Percentiles rank a stretch among this genome's conserved stretches.
These are phyloP conservation scores for Rhytidhysteron rufulum DNA, from an alignment of 2,329 filamentous ascomycete genomes.

Conservation along the genomic window DNA sequence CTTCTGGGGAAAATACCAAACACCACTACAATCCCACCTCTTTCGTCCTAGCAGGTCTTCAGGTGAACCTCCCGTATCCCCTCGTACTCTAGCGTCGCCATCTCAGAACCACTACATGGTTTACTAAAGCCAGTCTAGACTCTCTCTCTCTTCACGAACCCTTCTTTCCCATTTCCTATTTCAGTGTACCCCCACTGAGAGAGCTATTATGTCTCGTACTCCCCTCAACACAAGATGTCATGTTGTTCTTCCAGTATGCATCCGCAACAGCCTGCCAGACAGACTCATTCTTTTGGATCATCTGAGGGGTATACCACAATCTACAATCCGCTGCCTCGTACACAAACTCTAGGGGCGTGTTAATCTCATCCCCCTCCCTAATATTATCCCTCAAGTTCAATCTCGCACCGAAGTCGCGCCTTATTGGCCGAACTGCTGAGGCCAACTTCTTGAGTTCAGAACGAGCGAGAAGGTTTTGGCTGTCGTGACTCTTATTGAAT, in stretches of 20 bases:
- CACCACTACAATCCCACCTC: no score
- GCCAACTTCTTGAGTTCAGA: slow-evolving; percentile 12
- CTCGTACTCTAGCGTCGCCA: no score
- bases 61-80: no score
- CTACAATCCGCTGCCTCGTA: slow-evolving; percentile 60
- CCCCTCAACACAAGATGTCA: slow-evolving; percentile 21
- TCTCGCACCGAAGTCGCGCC: slow-evolving; percentile 7
- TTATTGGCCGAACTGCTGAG: slow-evolving; percentile 7
- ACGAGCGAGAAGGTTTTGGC: slow-evolving; percentile 10
- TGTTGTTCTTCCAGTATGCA: slow-evolving; percentile 12
- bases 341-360: slow-evolving; percentile 53
- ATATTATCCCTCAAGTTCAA: slow-evolving; percentile 24
- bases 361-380: slow-evolving; percentile 20
- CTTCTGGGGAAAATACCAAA: no score
- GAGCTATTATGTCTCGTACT: slow-evolving; percentile 26
- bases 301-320: slow-evolving; percentile 56
- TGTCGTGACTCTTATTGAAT: slow-evolving; percentile 6
- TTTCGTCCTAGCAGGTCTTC: no score
- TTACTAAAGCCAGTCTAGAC: no score
- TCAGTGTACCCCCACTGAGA: slow-evolving; percentile 16
- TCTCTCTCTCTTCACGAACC: no score
- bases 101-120: no score
- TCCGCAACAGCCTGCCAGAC: slow-evolving; percentile 45
- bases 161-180: no score
- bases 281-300: slow-evolving; percentile 45